These are phyloP conservation scores for Marsdenia floribunda DNA, from an alignment of 257 asterid species.

Conservation along the genomic window DNA sequence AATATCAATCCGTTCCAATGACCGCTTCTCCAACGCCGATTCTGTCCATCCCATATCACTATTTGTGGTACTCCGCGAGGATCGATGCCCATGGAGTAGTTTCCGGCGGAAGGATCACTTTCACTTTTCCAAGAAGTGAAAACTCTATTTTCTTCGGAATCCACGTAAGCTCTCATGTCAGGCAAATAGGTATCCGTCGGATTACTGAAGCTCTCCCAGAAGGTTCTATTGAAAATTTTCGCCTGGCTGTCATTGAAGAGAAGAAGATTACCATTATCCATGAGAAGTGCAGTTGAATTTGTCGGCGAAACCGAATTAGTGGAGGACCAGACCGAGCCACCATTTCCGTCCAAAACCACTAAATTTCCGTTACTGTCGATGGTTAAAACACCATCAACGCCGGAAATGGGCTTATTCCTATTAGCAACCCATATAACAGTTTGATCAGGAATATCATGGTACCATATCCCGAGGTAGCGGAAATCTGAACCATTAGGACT, in stretches of 20 bases:
- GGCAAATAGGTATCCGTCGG: constrained; percentile 68
- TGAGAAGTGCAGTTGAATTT: constrained; percentile 39
- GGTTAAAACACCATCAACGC: constrained; percentile 34
- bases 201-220: constrained; percentile 54
- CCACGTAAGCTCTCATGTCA: constrained; percentile 39
- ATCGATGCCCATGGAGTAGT: constrained; percentile 59
- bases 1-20: constrained; percentile 50
- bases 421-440: constrained; percentile 79
- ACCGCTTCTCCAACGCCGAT: constrained; percentile 76
- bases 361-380: constrained; percentile 39
- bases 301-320: constrained; percentile 19
- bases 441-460: constrained; percentile 17
- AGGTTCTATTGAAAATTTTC: not conserved
- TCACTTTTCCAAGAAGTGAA: constrained; percentile 54
- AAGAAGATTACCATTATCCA: constrained; percentile 44
- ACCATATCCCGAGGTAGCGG: constrained; percentile 76
- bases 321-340: constrained; percentile 37
- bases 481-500: constrained; percentile 38
- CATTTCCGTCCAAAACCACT: constrained; percentile 29
- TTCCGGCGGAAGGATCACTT: constrained; percentile 62
- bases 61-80: constrained; percentile 67
- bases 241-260: constrained; percentile 3
- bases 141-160: constrained; percentile 29
- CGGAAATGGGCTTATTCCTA: constrained; percentile 47
- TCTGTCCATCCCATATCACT: constrained; percentile 60